Conservation (phyloP, 495 filamentous ascomycete genomes). For the Pyrenula massariospora region DNA sequence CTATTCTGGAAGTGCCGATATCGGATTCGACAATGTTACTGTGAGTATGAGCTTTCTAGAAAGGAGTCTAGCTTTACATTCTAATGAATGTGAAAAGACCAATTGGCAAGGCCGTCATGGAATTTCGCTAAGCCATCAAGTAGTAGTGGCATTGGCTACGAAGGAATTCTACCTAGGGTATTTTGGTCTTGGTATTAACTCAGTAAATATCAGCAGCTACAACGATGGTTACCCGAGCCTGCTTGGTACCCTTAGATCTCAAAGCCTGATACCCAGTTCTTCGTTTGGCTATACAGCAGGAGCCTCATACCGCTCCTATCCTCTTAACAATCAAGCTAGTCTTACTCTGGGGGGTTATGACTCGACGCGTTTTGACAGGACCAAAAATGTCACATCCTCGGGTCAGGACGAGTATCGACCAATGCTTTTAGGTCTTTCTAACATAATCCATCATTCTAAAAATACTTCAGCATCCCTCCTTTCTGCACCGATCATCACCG, state of each 20-base stretch:
- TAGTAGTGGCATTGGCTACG: slow-evolving; percentile 14
- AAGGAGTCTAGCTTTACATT: too few relatives aligned
- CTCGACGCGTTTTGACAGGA: slow-evolving; percentile 32
- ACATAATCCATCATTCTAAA: slow-evolving; percentile 29
- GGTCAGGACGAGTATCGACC: slow-evolving; percentile 16
- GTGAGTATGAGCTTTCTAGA: too few relatives aligned
- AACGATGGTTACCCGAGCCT: slow-evolving; percentile 16
- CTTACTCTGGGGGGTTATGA: slow-evolving; percentile 53
- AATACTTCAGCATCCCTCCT: slow-evolving; percentile 22
- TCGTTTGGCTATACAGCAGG: slow-evolving; percentile 24
- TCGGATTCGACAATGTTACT: slow-evolving; percentile 17
- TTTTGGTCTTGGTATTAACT: slow-evolving; percentile 12
- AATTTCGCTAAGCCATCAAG: slow-evolving; percentile 7
- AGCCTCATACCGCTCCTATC: slow-evolving; percentile 7
- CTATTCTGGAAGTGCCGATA: slow-evolving; percentile 14
- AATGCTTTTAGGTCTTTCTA: slow-evolving; percentile 37
- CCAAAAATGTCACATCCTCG: slow-evolving; percentile 18
- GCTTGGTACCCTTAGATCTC: slow-evolving; percentile 9
- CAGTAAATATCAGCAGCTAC: slow-evolving; percentile 17
- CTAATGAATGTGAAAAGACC: not conserved
- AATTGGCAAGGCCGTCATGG: slow-evolving; percentile 5
- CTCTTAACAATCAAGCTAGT: slow-evolving; percentile 34
- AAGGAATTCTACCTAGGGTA: slow-evolving; percentile 20
- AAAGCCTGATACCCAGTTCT: slow-evolving; percentile 9
- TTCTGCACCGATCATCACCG: slow-evolving; percentile 34